Conservation (phyloP, 495 filamentous ascomycete species). For the Talaromyces thailandensis region DNA sequence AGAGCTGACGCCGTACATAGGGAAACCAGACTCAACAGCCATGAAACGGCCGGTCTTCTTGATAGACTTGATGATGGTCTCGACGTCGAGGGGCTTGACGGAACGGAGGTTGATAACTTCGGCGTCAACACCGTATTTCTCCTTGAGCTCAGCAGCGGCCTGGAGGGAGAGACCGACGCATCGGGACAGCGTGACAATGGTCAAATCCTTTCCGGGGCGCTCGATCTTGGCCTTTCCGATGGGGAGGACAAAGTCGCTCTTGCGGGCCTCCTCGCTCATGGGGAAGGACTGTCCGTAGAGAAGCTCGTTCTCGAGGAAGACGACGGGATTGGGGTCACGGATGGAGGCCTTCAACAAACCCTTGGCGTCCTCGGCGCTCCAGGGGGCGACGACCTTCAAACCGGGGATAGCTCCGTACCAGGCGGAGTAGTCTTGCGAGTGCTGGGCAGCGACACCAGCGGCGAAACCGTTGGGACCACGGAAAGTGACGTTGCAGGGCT, state of each 20-base stretch:
- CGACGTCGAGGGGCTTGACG: slow-evolving; percentile 91
- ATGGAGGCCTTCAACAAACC: slow-evolving; percentile 96
- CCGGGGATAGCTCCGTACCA: slow-evolving; percentile 99
- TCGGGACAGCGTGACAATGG: slow-evolving; percentile 87
- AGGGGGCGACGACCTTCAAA: slow-evolving; percentile 91
- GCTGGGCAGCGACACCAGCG: slow-evolving; percentile 89
- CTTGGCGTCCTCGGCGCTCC: slow-evolving; percentile 97
- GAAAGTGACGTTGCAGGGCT: slow-evolving; percentile 99
- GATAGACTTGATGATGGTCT: slow-evolving; percentile 88
- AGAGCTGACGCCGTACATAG: slow-evolving; percentile 80
- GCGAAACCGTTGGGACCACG: slow-evolving; percentile 98
- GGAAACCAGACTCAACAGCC: slow-evolving; percentile 91
- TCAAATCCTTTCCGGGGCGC: slow-evolving; percentile 89
- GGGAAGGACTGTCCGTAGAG: slow-evolving; percentile 90
- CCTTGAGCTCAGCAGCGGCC: slow-evolving; percentile 82
- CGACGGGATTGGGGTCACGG: slow-evolving; percentile 93
- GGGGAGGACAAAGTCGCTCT: slow-evolving; percentile 89
- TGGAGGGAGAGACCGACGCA: slow-evolving; percentile 88
- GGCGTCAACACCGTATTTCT: slow-evolving; percentile 89
- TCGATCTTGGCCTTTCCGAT: slow-evolving; percentile 99
- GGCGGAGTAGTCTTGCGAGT: slow-evolving; percentile 95
- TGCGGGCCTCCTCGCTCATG: slow-evolving; percentile 92
- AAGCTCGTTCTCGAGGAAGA: slow-evolving; percentile 93
- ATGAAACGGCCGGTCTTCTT: slow-evolving; percentile 96
- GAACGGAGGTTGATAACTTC: slow-evolving; percentile 98